A percentile compares a stretch with the other conserved stretches of the same genome.
These are phyloP conservation scores for Scytalidium sp. DNA, from an alignment of 2,329 filamentous ascomycete species.

Conservation along the genomic window DNA sequence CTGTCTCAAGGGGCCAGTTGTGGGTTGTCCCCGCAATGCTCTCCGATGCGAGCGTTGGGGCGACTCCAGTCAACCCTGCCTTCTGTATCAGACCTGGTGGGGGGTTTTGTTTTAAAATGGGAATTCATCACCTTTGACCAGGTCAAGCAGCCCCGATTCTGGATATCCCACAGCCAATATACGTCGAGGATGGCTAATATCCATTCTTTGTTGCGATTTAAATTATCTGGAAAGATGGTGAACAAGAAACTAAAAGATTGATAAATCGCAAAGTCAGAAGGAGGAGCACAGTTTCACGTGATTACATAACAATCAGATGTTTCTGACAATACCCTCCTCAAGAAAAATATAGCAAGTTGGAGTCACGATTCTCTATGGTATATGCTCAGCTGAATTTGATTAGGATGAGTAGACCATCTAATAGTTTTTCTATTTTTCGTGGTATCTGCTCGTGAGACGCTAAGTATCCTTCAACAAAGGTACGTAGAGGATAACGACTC, in stretches of 20 bases:
- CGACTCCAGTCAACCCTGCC: constrained; percentile 52
- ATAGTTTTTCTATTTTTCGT: neutral
- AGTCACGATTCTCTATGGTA: neutral
- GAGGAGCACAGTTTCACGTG: neutral
- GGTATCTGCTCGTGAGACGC: neutral
- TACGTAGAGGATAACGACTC: neutral
- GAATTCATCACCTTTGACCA: constrained; percentile 50
- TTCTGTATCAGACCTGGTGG: constrained; percentile 9
- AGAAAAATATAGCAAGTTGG: neutral
- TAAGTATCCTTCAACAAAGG: neutral
- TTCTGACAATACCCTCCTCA: too few relatives aligned
- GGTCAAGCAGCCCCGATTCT: constrained; percentile 41
- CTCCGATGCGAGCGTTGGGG: constrained; percentile 30
- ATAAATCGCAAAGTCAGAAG: neutral
- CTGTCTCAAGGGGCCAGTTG: constrained; percentile 49
- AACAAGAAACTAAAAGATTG: neutral
- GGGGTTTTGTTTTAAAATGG: neutral
- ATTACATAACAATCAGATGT: neutral
- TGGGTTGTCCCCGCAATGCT: constrained; percentile 57
- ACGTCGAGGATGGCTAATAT: constrained; percentile 49
- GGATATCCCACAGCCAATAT: constrained; percentile 49
- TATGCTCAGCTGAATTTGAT: neutral
- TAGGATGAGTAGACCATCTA: neutral
- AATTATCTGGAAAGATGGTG: neutral
- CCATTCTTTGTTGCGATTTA: constrained; percentile 17